Percentiles rank a stretch among this genome's conserved stretches.
These are phyloP conservation scores for Coemansia sp. DNA, from an alignment of 192 early-diverging fungal species.

Conservation along the genomic window DNA sequence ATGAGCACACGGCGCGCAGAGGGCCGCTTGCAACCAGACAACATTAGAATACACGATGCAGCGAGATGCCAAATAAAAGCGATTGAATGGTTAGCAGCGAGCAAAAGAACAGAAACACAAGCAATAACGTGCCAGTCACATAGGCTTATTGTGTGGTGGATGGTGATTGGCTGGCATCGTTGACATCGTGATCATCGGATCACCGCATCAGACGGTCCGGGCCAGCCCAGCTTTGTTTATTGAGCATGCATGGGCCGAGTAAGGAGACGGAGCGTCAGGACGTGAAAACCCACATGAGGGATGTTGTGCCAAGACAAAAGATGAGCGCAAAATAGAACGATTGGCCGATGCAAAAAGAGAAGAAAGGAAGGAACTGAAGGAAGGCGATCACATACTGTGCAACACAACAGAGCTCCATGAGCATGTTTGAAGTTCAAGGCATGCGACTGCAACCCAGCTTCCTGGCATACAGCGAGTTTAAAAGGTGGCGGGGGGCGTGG, in stretches of 20 bases:
- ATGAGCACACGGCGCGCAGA: not conserved
- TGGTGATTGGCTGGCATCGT: slow-evolving; percentile 21
- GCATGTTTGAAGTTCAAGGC: too few relatives aligned
- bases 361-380: too few relatives aligned
- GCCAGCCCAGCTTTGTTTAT: not conserved
- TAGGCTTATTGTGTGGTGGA: slow-evolving; percentile 6
- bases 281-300: too few relatives aligned
- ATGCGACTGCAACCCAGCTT: too few relatives aligned
- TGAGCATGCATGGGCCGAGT: not conserved
- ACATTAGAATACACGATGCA: slow-evolving; percentile 4
- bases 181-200: slow-evolving; percentile 1
- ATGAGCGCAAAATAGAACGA: too few relatives aligned
- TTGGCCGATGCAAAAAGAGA: too few relatives aligned
- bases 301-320: too few relatives aligned
- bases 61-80: not conserved
- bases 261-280: not conserved
- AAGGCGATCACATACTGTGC: too few relatives aligned
- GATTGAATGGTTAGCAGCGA: not conserved
- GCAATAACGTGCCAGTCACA: not conserved
- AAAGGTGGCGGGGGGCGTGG: too few relatives aligned
- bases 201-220: not conserved
- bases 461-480: too few relatives aligned
- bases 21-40: not conserved
- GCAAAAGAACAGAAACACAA: too few relatives aligned
- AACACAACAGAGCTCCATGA: too few relatives aligned